These are phyloP conservation scores for Colletotrichum tofieldiae DNA, from an alignment of 2,329 filamentous ascomycete species.

Conservation along the genomic window DNA sequence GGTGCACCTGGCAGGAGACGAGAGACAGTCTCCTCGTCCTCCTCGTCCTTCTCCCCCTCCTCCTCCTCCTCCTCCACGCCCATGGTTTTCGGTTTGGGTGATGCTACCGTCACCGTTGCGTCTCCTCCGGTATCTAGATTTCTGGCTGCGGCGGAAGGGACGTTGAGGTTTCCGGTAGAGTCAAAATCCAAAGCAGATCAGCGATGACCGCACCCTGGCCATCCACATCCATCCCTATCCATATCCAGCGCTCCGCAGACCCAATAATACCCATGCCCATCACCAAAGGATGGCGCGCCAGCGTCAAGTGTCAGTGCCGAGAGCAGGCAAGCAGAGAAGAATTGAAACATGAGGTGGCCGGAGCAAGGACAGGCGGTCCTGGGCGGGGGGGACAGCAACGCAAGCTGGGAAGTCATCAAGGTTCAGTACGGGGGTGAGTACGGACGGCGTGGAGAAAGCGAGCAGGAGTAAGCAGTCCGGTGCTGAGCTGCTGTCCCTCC, in stretches of 20 bases:
- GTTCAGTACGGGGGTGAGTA: not conserved
- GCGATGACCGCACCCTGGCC: constrained; percentile 26
- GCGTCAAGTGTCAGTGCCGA: constrained; percentile 10
- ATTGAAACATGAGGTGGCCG: constrained; percentile 35
- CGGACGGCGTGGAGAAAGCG: not conserved
- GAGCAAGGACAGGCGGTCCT: constrained; percentile 13
- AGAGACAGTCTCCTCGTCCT: constrained; percentile 2
- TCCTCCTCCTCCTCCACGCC: not conserved
- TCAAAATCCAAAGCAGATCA: constrained; percentile 23
- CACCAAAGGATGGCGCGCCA: not conserved
- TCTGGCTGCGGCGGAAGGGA: constrained; percentile 26
- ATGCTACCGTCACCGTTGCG: constrained; percentile 34
- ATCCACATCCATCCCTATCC: constrained; percentile 1
- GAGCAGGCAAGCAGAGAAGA: constrained; percentile 15
- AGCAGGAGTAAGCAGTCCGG: constrained; percentile 6
- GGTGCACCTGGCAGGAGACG: not conserved
- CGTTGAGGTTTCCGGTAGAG: constrained; percentile 40
- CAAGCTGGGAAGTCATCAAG: not conserved
- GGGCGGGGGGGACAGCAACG: not conserved
- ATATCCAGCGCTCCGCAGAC: not conserved
- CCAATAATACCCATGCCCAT: constrained; percentile 3
- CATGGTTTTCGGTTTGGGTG: not conserved
- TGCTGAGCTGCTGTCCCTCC: not conserved
- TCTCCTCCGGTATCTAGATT: constrained; percentile 10
- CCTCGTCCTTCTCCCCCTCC: not conserved